Conservation (phyloP, 2,329 filamentous ascomycete species). For the Didymosphaeria variabile region DNA sequence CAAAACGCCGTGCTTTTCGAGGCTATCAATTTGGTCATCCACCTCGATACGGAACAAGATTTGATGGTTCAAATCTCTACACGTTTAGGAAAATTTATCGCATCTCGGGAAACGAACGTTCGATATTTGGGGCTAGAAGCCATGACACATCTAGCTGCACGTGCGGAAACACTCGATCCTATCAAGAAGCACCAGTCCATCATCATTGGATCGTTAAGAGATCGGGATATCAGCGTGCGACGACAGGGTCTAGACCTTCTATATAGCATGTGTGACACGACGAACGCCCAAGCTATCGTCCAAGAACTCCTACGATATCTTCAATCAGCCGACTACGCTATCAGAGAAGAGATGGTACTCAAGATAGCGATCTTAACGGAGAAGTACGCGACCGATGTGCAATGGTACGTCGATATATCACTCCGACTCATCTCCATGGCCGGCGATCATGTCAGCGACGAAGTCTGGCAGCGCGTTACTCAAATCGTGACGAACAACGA, state of each 20-base stretch:
- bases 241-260: conserved; percentile 94
- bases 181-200: conserved; percentile 98
- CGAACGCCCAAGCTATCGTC: conserved; percentile 93
- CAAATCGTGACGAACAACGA: conserved; percentile 99
- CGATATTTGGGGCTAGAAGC: conserved; percentile 95
- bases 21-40: conserved; percentile 97
- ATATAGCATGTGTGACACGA: conserved; percentile 99
- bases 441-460: conserved; percentile 97
- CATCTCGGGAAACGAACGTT: conserved; percentile 96
- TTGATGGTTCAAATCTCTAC: conserved; percentile 96
- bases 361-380: conserved; percentile 99
- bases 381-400: conserved; percentile 97
- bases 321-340: conserved; percentile 96
- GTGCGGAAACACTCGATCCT: conserved; percentile 91
- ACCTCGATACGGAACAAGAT: conserved; percentile 91
- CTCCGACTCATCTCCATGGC: conserved; percentile 94
- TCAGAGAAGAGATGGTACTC: conserved; percentile 98
- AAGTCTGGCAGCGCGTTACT: conserved; percentile 98
- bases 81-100: conserved; percentile 91
- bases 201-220: conserved; percentile 91
- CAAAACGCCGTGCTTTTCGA: conserved; percentile 98
- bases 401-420: conserved; percentile 99
- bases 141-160: conserved; percentile 96
- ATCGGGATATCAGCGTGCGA: conserved; percentile 95
- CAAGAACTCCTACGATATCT: conserved; percentile 93